Evolutionary conservation across 2,329 filamentous ascomycete genomes (phyloP).

Genomic region (Epicoccum sorghinum): DNA sequence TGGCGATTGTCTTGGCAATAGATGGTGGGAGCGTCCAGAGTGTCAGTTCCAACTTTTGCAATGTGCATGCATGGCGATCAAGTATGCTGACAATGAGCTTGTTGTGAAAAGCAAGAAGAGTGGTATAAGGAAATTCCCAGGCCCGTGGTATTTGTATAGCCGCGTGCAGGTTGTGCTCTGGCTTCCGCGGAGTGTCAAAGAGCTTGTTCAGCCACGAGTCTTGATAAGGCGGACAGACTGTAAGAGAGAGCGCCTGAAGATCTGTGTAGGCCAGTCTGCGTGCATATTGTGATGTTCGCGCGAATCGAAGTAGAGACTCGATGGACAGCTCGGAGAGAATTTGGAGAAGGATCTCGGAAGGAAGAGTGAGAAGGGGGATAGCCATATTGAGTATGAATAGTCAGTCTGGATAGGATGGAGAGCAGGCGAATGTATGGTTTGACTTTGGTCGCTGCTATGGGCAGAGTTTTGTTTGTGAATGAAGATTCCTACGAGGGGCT

Average conservation of each 20-base stretch:
- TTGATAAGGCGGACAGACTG: slow-evolving; percentile 65
- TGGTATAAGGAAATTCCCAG: slow-evolving; percentile 23
- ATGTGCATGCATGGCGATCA: slow-evolving; percentile 27
- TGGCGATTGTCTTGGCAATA: slow-evolving; percentile 30
- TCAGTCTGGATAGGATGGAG: neutral
- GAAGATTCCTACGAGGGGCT: neutral
- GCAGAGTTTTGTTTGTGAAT: neutral
- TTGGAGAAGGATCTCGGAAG: slow-evolving; percentile 42
- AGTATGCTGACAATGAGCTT: slow-evolving; percentile 35
- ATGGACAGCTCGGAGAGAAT: slow-evolving; percentile 43
- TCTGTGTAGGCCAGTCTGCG: slow-evolving; percentile 39
- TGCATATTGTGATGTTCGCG: slow-evolving; percentile 35
- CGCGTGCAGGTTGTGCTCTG: neutral
- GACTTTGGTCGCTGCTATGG: neutral
- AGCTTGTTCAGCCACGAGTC: slow-evolving; percentile 61
- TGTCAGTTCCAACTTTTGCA: slow-evolving; percentile 36
- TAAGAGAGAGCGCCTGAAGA: slow-evolving; percentile 73
- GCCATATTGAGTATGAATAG: slow-evolving; percentile 20
- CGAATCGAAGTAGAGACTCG: slow-evolving; percentile 42
- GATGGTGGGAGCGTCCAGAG: slow-evolving; percentile 37
- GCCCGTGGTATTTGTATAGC: slow-evolving; percentile 31
- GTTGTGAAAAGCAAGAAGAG: slow-evolving; percentile 38
- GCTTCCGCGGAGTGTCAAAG: slow-evolving; percentile 22
- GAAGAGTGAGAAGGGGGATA: slow-evolving; percentile 30
- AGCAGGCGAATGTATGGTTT: neutral